These are phyloP conservation scores for Phytophthora cactorum DNA, from an alignment of 352 stramenopile genomes.

Conservation along the genomic window DNA sequence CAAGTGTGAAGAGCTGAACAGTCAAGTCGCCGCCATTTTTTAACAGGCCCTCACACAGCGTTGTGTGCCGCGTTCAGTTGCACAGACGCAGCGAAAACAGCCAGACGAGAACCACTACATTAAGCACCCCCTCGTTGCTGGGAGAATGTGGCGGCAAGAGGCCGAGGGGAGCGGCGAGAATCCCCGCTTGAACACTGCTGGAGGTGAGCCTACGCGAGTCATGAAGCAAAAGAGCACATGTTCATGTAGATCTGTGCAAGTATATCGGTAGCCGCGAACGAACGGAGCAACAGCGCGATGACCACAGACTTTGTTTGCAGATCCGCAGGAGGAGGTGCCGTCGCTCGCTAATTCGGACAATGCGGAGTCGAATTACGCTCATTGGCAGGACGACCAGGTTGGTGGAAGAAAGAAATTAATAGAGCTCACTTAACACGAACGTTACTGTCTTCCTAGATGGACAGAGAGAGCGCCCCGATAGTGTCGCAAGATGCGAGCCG, in stretches of 20 bases:
- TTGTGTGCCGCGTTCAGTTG: slow-evolving; percentile 4
- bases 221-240: no score
- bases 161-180: background rate
- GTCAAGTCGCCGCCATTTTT: no score
- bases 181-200: background rate
- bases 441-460: slow-evolving; percentile 6
- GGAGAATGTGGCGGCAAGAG: slow-evolving; percentile 20
- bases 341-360: background rate
- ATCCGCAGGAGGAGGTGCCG: background rate
- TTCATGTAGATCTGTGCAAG: no score
- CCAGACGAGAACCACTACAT: background rate
- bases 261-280: no score
- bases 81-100: slow-evolving; percentile 13
- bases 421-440: slow-evolving; percentile 9
- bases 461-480: background rate
- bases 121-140: slow-evolving; percentile 12
- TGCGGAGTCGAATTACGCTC: background rate
- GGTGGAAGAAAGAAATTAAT: slow-evolving; percentile 1
- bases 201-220: slow-evolving; percentile 21
- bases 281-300: slow-evolving; percentile 7
- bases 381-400: slow-evolving; percentile 7
- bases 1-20: background rate
- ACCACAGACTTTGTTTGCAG: slow-evolving; percentile 17
- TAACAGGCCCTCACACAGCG: background rate
- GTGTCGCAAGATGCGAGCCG: background rate